Conservation (phyloP, 352 stramenopile genomes). For the Globisporangium parvum region DNA sequence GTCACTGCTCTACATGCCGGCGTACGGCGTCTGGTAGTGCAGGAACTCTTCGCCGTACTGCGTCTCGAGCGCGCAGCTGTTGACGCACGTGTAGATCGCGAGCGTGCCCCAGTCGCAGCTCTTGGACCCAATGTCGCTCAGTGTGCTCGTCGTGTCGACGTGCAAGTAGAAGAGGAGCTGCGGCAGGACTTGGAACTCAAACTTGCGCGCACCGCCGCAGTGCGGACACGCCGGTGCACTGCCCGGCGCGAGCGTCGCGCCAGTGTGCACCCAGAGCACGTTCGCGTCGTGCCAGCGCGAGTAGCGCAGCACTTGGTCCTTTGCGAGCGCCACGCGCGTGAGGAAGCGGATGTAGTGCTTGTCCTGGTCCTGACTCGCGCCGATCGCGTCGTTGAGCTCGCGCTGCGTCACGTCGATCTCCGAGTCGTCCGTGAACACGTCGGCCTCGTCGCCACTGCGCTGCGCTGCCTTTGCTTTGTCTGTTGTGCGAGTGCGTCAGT, state of each 20-base stretch:
- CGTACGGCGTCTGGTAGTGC: constrained; percentile 70
- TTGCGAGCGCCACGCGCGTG: constrained; percentile 72
- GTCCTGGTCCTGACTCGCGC: constrained; percentile 54
- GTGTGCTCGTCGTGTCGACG: constrained; percentile 58
- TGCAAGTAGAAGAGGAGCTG: constrained; percentile 92
- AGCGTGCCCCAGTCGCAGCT: constrained; percentile 91
- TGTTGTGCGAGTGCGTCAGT: neutral
- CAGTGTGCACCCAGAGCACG: constrained; percentile 86
- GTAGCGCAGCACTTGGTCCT: constrained; percentile 87
- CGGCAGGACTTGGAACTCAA: constrained; percentile 94
- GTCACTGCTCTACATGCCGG: constrained; percentile 19
- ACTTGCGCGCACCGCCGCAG: constrained; percentile 81
- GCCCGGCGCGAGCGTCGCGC: constrained; percentile 28
- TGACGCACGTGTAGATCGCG: constrained; percentile 89
- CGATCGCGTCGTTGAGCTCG: constrained; percentile 68
- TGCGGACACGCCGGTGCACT: constrained; percentile 64
- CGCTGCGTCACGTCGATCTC: constrained; percentile 71
- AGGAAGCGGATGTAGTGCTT: constrained; percentile 79
- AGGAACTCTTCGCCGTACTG: constrained; percentile 62
- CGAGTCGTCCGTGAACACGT: constrained; percentile 65
- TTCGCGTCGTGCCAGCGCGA: constrained; percentile 80
- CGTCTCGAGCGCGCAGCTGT: constrained; percentile 74
- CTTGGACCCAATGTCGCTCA: constrained; percentile 43
- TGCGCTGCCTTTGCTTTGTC: constrained; percentile 3
- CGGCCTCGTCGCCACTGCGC: constrained; percentile 20